phyloP scores from a whole-genome alignment of 306 rosid genomes.

The Lotus japonicus region DNA sequence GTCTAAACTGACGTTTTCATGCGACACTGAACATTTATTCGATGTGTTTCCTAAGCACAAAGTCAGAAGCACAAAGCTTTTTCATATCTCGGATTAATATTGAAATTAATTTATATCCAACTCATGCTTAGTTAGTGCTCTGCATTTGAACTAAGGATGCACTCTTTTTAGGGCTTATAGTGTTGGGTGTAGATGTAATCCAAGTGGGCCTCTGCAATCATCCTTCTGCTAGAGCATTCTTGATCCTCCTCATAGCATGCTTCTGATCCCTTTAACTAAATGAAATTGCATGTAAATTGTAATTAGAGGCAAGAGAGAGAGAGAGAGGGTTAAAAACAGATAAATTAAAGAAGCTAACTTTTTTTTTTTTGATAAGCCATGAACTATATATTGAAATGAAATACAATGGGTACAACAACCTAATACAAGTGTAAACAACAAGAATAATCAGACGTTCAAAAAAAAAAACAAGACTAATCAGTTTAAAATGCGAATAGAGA shows the following conservation, averaged over 20 bases:
- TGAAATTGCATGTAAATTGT: neutral
- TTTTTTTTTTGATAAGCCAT: too few species aligned
- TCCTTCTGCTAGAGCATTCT: slow-evolving; percentile 49
- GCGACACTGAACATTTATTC: too few species aligned
- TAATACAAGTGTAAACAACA: too few species aligned
- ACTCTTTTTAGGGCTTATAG: slow-evolving; percentile 35
- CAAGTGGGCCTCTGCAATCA: slow-evolving; percentile 67
- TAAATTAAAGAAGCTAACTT: neutral
- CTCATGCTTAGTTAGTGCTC: neutral
- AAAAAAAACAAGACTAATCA: too few species aligned
- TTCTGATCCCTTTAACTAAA: slow-evolving; percentile 39
- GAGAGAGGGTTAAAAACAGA: neutral
- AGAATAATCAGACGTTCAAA: too few species aligned
- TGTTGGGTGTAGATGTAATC: slow-evolving; percentile 82
- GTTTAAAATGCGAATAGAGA: neutral
- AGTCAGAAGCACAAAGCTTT: neutral
- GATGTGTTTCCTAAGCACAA: neutral
- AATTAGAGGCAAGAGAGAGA: too few species aligned
- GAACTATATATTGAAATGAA: too few species aligned
- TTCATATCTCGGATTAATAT: neutral
- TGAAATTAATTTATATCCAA: neutral
- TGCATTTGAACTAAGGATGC: neutral
- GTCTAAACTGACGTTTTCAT: too few species aligned
- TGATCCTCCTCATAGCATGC: slow-evolving; percentile 34
- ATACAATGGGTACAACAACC: too few species aligned